Evolutionary conservation across 169 alveolate species (phyloP).

Genomic region (Eimeria acervulina): DNA sequence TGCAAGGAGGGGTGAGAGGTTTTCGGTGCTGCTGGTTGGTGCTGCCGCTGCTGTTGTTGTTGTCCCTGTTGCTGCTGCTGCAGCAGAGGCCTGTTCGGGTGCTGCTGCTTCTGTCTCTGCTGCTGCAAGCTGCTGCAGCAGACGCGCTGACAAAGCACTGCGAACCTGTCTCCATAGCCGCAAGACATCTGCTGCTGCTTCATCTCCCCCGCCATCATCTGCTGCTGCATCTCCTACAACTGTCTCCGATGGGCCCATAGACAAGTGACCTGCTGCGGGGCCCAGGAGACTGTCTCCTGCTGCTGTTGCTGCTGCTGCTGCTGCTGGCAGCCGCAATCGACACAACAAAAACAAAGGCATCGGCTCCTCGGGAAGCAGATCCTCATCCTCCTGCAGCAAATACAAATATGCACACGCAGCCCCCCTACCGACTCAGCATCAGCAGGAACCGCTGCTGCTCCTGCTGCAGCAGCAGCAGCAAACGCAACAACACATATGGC

Average conservation of each 20-base stretch:
- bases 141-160: not conserved
- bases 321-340: constrained; percentile 38
- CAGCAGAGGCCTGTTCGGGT: no score
- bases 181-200: constrained; percentile 45
- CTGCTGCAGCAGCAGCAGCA: constrained; percentile 53
- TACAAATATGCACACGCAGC: not conserved
- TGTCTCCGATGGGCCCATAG: constrained; percentile 44
- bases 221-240: constrained; percentile 60
- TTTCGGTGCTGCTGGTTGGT: no score
- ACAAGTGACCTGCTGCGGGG: constrained; percentile 33
- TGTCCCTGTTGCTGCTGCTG: no score
- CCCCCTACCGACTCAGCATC: not conserved
- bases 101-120: constrained; percentile 45
- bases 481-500: not conserved
- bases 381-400: constrained; percentile 15
- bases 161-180: constrained; percentile 38
- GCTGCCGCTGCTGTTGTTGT: no score
- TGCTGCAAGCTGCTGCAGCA: constrained; percentile 65
- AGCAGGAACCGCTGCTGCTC: constrained; percentile 35
- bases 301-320: constrained; percentile 65
- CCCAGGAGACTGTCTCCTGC: constrained; percentile 24
- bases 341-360: constrained; percentile 44
- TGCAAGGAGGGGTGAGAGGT: no score
- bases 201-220: constrained; percentile 23
- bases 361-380: constrained; percentile 42